Evolutionary conservation across 2,329 filamentous ascomycete genomes (phyloP).

Genomic region (Tolypocladium pustulatum): DNA sequence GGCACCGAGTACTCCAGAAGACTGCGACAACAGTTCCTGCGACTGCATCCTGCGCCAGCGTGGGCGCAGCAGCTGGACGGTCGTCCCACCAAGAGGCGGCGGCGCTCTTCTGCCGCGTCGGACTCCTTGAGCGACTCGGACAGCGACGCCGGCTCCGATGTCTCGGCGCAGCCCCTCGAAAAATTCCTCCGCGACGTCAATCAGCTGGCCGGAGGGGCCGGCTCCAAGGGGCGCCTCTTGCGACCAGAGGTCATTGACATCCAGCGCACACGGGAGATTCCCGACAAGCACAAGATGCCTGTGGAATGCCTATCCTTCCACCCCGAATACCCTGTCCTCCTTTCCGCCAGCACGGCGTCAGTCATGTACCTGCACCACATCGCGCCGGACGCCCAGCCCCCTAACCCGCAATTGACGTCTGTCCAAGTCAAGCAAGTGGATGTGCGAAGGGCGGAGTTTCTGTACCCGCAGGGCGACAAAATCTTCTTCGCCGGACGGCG

Average conservation of each 20-base stretch:
- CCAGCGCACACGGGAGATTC: constrained; percentile 77
- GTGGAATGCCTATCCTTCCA: constrained; percentile 85
- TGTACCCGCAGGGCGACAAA: constrained; percentile 59
- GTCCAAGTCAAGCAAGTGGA: constrained; percentile 77
- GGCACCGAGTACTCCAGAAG: constrained; percentile 78
- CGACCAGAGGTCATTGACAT: constrained; percentile 85
- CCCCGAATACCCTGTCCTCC: constrained; percentile 74
- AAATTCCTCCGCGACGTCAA: constrained; percentile 67
- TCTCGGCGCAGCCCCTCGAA: constrained; percentile 69
- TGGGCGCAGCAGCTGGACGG: constrained; percentile 46
- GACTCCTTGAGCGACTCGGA: constrained; percentile 42
- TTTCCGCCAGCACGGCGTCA: constrained; percentile 79
- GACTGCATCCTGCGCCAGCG: constrained; percentile 47
- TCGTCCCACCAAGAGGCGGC: constrained; percentile 39
- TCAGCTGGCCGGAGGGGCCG: constrained; percentile 47
- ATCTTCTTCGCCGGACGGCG: constrained; percentile 84
- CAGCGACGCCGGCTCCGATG: constrained; percentile 44
- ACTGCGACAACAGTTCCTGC: constrained; percentile 65
- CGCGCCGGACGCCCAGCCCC: constrained; percentile 61
- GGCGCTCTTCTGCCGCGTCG: constrained; percentile 41
- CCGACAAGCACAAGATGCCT: constrained; percentile 65
- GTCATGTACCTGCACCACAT: constrained; percentile 86
- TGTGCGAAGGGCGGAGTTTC: constrained; percentile 75
- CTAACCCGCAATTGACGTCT: constrained; percentile 83
- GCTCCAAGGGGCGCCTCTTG: constrained; percentile 56